phyloP scores from a whole-genome alignment of 768 basidiomycete genomes.

The Lentinula boryana region DNA sequence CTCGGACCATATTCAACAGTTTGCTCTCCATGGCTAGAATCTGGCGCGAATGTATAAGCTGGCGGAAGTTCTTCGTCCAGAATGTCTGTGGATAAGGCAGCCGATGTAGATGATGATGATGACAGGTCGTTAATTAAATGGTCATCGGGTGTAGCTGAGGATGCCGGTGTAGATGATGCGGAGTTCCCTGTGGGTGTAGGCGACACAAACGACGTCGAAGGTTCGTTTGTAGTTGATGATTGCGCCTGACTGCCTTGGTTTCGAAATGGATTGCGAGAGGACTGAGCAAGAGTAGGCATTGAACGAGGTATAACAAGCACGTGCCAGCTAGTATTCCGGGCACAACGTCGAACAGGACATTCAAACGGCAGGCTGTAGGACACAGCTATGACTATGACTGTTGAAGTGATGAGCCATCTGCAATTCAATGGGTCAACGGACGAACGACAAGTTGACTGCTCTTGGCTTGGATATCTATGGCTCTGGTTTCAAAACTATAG shows the following conservation, averaged over 20 bases:
- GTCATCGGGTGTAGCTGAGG: not conserved
- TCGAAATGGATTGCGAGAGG: conserved; percentile 1
- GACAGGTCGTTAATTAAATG: not conserved
- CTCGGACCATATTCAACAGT: conserved; percentile 58
- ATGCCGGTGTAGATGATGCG: not conserved
- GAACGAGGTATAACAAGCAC: not conserved
- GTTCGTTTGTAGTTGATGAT: not conserved
- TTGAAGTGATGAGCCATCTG: too few species aligned
- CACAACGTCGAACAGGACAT: not conserved
- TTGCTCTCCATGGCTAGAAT: conserved; percentile 49
- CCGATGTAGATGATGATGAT: not conserved
- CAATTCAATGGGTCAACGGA: too few species aligned
- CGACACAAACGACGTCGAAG: not conserved
- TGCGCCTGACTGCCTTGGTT: not conserved
- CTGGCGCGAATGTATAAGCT: conserved; percentile 58
- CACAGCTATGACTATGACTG: too few species aligned
- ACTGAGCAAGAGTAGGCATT: not conserved
- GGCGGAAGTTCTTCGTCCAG: conserved; percentile 36
- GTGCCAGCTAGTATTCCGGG: not conserved
- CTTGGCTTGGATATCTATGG: too few species aligned
- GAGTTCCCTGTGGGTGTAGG: not conserved
- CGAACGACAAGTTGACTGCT: too few species aligned
- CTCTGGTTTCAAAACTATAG: too few species aligned
- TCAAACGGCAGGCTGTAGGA: not conserved
- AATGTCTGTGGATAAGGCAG: not conserved